Base-by-base conservation (phyloP, 2,329 filamentous ascomycete species). In the Coniella lustricola region DNA sequence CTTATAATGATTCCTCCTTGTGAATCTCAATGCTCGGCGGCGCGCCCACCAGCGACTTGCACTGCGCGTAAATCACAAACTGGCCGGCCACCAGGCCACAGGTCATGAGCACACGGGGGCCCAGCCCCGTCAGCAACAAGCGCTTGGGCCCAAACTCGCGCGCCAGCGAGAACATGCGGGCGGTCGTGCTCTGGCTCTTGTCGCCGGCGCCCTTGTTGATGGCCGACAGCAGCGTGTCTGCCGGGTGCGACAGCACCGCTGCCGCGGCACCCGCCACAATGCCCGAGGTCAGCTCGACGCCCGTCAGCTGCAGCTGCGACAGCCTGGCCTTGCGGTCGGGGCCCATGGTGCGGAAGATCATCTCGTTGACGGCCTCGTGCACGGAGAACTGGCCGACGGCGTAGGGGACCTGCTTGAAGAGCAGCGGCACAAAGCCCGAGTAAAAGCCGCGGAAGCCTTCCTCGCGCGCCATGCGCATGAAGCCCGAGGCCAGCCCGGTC, bases 301-400 rank as follows among this genome's bases (percentile, higher is more conserved):
- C 79, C 41, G 90, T 95, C 66, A 87, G 85, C 64, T 84, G 81
- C 56, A 83, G 75, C 57, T 80, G 76, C 51, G 83, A 84, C 59
- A 87, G 74, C 56, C 72, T 77, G 54, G 77, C 76, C 75, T 91
- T 93, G 50, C 68, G 67, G 58, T 76, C 72, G 13, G 70, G 73
- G 62, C 90, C 86, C 63, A 94, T 74, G 47, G 67, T 51, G 49
- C 75, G 73, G 75, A 82, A 95, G 67, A 90, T 79, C 57, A 77
- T 63, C 70, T 95, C 88, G 61, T 86, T 82, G 59, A 85, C 87
- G 61, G 87, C 91, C 73, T 95, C 90, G 75, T 88, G 93, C 48
- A 91, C 89, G 58, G 90, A 87, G 74, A 95, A 95, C 75, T 95
- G 94, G 66, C 88, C 82, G 71, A 95, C 89, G 57, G 90, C 94